A percentile compares a stretch with the other conserved stretches of the same genome.
These are phyloP conservation scores for Mucor mucedo DNA, from an alignment of 371 early-diverging fungal species.

Conservation along the genomic window DNA sequence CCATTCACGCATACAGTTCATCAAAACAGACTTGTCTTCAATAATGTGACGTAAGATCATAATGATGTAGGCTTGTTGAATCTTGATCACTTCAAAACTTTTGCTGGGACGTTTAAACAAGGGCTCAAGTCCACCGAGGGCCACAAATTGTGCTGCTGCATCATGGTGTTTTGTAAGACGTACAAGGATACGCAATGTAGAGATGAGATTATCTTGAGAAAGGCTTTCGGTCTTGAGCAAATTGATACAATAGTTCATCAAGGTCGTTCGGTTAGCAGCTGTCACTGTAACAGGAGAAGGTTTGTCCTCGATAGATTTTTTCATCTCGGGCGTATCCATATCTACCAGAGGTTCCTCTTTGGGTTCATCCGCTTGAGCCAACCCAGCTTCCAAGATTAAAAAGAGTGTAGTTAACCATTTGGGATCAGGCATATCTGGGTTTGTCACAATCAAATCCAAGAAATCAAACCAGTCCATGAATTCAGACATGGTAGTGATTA, in stretches of 20 bases:
- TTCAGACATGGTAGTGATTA: slow-evolving; percentile 35
- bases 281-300: slow-evolving; percentile 19
- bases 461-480: slow-evolving; percentile 30
- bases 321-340: background rate
- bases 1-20: slow-evolving; percentile 68
- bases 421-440: slow-evolving; percentile 30
- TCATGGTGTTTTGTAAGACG: slow-evolving; percentile 71
- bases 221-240: slow-evolving; percentile 48
- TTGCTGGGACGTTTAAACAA: slow-evolving; percentile 51
- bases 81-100: slow-evolving; percentile 55
- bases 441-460: slow-evolving; percentile 16
- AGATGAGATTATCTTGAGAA: slow-evolving; percentile 51
- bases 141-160: slow-evolving; percentile 64
- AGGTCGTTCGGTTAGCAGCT: slow-evolving; percentile 6
- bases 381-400: slow-evolving; percentile 60
- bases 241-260: slow-evolving; percentile 37
- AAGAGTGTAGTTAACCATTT: slow-evolving; percentile 65
- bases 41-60: slow-evolving; percentile 85
- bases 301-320: background rate
- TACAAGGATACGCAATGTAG: slow-evolving; percentile 73
- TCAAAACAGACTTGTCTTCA: slow-evolving; percentile 68
- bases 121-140: slow-evolving; percentile 57
- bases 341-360: background rate
- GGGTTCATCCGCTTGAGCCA: slow-evolving; percentile 66
- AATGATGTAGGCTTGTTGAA: slow-evolving; percentile 67